Percentiles rank a stretch among this genome's conserved stretches.
phyloP scores from a whole-genome alignment of 176 grass and related monocot genomes.

The Zea luxurians region DNA sequence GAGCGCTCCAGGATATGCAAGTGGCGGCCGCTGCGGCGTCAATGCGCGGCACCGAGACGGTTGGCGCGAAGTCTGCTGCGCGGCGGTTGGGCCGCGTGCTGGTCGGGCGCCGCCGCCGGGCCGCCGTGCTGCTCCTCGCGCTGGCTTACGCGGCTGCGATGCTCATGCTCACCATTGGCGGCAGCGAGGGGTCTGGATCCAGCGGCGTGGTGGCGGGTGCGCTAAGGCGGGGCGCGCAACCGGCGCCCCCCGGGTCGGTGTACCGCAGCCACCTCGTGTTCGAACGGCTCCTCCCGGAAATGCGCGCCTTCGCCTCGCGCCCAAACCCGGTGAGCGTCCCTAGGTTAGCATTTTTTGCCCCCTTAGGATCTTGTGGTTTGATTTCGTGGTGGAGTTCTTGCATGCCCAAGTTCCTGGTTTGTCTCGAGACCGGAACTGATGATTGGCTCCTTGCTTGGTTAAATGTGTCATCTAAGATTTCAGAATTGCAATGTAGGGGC shows the following conservation, averaged over 20 bases:
- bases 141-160: slow-evolving; percentile 53
- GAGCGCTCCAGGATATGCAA: slow-evolving; percentile 21
- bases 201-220: slow-evolving; percentile 35
- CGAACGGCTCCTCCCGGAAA: slow-evolving; percentile 66
- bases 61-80: slow-evolving; percentile 26
- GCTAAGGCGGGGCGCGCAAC: slow-evolving; percentile 10
- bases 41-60: slow-evolving; percentile 30
- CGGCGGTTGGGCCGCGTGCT: slow-evolving; percentile 36
- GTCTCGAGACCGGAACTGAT: neutral
- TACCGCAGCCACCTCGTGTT: slow-evolving; percentile 83
- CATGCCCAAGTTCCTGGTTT: neutral
- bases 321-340: slow-evolving; percentile 34
- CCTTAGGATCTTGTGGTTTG: neutral
- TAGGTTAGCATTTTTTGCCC: neutral
- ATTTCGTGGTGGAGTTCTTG: neutral
- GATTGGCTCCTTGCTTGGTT: neutral
- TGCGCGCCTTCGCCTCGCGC: slow-evolving; percentile 42
- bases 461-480: neutral
- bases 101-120: slow-evolving; percentile 44
- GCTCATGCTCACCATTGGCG: slow-evolving; percentile 46
- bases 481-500: neutral
- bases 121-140: slow-evolving; percentile 52
- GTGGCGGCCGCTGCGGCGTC: slow-evolving; percentile 11
- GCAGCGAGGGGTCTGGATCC: slow-evolving; percentile 23
- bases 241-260: slow-evolving; percentile 59